A percentile compares a stretch with the other conserved stretches of the same genome.
These are phyloP conservation scores for Chenopodium formosanum DNA, from an alignment of 148 eudicot species.

Conservation along the genomic window DNA sequence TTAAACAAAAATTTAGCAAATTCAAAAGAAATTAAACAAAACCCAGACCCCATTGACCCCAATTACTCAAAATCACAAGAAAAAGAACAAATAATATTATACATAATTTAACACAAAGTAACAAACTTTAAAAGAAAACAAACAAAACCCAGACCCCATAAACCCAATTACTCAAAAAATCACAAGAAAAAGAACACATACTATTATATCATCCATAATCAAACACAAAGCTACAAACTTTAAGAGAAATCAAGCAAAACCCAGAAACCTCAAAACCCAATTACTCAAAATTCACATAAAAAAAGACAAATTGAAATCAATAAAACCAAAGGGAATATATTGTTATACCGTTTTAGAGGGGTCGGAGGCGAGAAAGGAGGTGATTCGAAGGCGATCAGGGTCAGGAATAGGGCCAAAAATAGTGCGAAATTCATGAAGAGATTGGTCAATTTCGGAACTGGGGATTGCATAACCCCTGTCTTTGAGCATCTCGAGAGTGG, in stretches of 20 bases:
- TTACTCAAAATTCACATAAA: too few relatives aligned
- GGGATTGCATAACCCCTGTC: constrained; percentile 80
- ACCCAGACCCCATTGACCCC: not conserved
- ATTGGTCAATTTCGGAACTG: constrained; percentile 43
- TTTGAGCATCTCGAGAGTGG: constrained; percentile 68
- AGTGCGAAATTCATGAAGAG: constrained; percentile 57
- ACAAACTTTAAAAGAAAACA: not conserved
- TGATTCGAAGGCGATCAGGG: constrained; percentile 54
- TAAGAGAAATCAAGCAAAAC: too few relatives aligned
- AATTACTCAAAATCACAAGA: not conserved
- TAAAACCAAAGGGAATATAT: not conserved
- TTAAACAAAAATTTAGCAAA: not conserved
- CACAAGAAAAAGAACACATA: not conserved
- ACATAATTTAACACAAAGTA: not conserved
- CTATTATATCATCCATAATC: too few relatives aligned
- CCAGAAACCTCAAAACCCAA: too few relatives aligned
- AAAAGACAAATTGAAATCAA: too few relatives aligned
- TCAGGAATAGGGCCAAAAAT: constrained; percentile 58
- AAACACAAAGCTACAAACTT: too few relatives aligned
- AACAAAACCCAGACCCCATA: not conserved
- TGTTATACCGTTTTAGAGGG: constrained; percentile 51
- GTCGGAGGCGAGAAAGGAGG: constrained; percentile 55
- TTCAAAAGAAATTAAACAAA: not conserved
- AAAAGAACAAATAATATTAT: not conserved
- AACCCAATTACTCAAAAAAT: not conserved